Base-by-base conservation (phyloP, 768 basidiomycete species). In the Kwoniella sp. region DNA sequence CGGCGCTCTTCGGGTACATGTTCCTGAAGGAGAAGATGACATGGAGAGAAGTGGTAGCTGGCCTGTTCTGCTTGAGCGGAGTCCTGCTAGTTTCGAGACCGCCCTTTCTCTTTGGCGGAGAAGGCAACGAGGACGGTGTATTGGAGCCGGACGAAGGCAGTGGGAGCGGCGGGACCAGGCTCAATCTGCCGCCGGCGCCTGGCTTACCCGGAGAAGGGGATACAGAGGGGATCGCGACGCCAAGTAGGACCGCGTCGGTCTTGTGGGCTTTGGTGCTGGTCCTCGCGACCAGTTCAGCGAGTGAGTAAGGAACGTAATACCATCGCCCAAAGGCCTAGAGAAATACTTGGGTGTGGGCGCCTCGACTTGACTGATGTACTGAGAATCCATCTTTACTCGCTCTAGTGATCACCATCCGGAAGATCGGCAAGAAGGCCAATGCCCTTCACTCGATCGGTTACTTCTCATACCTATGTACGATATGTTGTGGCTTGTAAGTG, bases 61-160 rank as follows among this genome's bases (percentile, higher is more conserved):
- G 85, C 86, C 86, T 89, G 8, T 84, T 85, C 53, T 89, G 90
- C 77, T 83, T 94, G 31, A 48, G 85, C 9, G 93, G 92, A 0
- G 91, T 92, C 9, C 77, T 93, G 15, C 83, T 93, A 8, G 91
- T 96, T 55, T 90, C 92, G 12, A 84, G 90, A 37, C 93, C 93
- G 0, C 81, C 84, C 0, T 86, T 87, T 57, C 70, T 96, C 7
- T 94, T 96, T 70, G 89, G 88, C 23, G 17, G 31, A 20, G 34
- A 29, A 29, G 58, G 45, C 8, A 64, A 48, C 38, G 66, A 58
- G 37, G 65, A 3, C 8, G 54, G 53, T 8, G 58, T 60, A n/a
- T 45, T 56, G 31, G 23, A n/a, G 8, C 58, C 51, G 28, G 61
- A n/a, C 29, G 57, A 38, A 26, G 41, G 47, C 26, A 55, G 50